These are phyloP conservation scores for Carex scoparia DNA, from an alignment of 176 grass and related monocot genomes.

Conservation along the genomic window DNA sequence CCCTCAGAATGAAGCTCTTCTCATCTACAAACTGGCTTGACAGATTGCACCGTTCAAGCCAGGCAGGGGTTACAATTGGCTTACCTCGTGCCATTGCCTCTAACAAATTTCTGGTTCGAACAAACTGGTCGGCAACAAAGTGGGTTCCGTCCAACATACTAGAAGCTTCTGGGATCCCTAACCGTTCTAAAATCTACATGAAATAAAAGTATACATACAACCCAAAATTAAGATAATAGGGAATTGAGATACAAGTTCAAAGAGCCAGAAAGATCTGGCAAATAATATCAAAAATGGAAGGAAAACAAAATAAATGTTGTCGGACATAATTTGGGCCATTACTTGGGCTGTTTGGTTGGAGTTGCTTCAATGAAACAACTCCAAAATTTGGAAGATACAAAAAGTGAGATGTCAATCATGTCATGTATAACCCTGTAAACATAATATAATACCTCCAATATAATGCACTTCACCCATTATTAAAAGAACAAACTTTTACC, in stretches of 20 bases:
- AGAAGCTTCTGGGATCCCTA: slow-evolving; percentile 50
- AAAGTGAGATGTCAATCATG: background rate
- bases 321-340: background rate
- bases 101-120: slow-evolving; percentile 85
- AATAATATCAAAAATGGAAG: background rate
- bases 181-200: slow-evolving; percentile 62
- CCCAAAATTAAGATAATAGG: background rate
- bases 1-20: slow-evolving; percentile 69
- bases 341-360: background rate
- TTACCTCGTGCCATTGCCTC: slow-evolving; percentile 86
- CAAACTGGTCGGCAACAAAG: slow-evolving; percentile 72
- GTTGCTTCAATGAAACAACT: background rate
- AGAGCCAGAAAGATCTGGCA: background rate
- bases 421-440: background rate
- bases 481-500: background rate
- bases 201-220: background rate
- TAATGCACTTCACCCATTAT: background rate
- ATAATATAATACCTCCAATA: background rate
- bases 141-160: slow-evolving; percentile 73
- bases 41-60: slow-evolving; percentile 79
- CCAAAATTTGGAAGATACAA: background rate
- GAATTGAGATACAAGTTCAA: background rate
- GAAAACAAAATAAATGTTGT: background rate
- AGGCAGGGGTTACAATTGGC: slow-evolving; percentile 57
- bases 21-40: slow-evolving; percentile 72